Evolutionary conservation across 306 rosid species (phyloP).

Genomic region (Geum urbanum): DNA sequence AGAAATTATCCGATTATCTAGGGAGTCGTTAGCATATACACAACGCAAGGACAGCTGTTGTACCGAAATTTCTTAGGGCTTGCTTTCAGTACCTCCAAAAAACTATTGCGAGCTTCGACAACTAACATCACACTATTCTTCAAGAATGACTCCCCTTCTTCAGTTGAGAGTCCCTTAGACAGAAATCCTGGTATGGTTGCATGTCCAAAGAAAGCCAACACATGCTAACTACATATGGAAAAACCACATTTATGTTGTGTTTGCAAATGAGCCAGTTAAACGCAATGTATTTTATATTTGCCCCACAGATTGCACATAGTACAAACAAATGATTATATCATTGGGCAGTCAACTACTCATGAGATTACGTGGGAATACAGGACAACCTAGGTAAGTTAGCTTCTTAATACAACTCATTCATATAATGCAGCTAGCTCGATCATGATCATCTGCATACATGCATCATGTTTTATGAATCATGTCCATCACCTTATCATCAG

Average conservation of each 20-base stretch:
- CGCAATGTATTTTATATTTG: not conserved
- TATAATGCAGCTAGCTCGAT: too few species aligned
- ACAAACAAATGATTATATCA: too few species aligned
- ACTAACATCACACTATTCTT: slow-evolving; percentile 71
- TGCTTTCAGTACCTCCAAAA: slow-evolving; percentile 48
- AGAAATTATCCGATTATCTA: too few species aligned
- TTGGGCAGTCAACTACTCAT: too few species aligned
- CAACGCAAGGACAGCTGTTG: not conserved
- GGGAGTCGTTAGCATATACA: too few species aligned
- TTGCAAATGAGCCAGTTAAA: not conserved
- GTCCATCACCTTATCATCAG: too few species aligned
- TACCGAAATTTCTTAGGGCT: slow-evolving; percentile 39
- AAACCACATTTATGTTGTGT: not conserved
- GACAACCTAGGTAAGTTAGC: too few species aligned
- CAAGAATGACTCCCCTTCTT: slow-evolving; percentile 63
- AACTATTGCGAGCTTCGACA: slow-evolving; percentile 73
- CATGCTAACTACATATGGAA: not conserved
- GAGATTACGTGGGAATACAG: too few species aligned
- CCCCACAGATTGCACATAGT: not conserved
- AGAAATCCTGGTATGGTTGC: slow-evolving; percentile 77
- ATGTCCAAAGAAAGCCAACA: slow-evolving; percentile 23
- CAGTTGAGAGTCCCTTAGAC: slow-evolving; percentile 59
- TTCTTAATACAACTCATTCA: too few species aligned
- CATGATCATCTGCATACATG: too few species aligned
- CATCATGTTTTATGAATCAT: too few species aligned